Base-by-base conservation (phyloP, 1,284 basidiomycete genomes). In the Cutaneotrichosporon cavernicola region DNA sequence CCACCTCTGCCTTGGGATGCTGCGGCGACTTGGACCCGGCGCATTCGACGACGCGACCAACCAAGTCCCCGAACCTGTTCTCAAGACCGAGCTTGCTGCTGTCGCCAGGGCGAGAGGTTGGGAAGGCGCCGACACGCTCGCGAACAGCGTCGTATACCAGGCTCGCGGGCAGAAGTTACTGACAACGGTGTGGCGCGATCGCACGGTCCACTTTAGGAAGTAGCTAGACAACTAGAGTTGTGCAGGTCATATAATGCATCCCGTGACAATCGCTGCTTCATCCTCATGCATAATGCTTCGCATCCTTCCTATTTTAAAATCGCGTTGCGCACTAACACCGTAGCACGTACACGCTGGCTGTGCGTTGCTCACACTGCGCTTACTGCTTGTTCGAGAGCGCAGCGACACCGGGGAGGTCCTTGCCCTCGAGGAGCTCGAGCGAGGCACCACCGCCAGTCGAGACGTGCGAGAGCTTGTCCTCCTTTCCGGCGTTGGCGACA, bases 371-470 rank as follows among this genome's bases (percentile, higher is more conserved):
- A 13, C 9, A 11, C 16, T 7, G 43, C 43, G 43, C 43, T 69
- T 72, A 79, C 68, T 79, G 73, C 82, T 87, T 88, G 81, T 86
- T 86, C 70, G 89, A 90, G 71, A 94, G 83, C 73, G 88, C 91
- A 21, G 88, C 89, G 69, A 94, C 90, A 80, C 91, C 91, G 65
- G 91, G 91, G 43, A 94, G 85, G 43, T 83, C 86, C 90, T 97
- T 97, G 82, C 96, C 96, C 84, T 98, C 95, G 69, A 98, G 86
- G 58, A 98, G 86, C 81, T 98, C 95, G 68, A 99, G 86, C 77
- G 89, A 91, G 53, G 96, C 96, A 72, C 96, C 96, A 70, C 97
- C 97, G 70, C 97, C 96, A 51, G 96, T 99, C 75, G 90, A 93
- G 75, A 97, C 92, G 82, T 99, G 96, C 81, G 90, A 94, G 70